Evolutionary conservation across 2,329 filamentous ascomycete species (phyloP), one percentile per base, ranked within the genome.

Genomic region (Colletotrichum horii): DNA sequence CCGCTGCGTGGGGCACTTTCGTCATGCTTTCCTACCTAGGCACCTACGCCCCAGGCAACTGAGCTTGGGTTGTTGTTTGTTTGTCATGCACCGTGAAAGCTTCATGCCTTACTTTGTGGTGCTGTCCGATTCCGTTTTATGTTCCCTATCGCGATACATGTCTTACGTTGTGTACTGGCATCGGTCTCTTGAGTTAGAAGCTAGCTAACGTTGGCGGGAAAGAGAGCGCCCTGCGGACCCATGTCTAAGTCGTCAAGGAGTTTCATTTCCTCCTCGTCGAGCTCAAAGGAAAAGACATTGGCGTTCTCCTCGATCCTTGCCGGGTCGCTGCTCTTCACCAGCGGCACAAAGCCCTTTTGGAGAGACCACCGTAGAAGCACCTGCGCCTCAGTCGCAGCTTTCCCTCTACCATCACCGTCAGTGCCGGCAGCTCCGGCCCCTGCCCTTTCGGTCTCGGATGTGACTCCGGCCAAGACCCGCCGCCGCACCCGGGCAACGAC

Each of bases 281-380:
- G 83, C 36, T 88, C 85, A 80, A 94, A 94, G 70, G 87, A 87
- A 81, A 89, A 94, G 0, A 94, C 87, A 70, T 92, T 84, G 1
- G 88, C 87, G 79, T 94, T 94, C 73, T 89, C 86, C 67, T 83
- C 86, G 77, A 94, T 94, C 14, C 92, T 87, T 12, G 88, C 88
- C 0, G 88, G 85, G 4, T 87, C 89, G 69, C 91, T 90, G 75
- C 92, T 93, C 86, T 94, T 94, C 24, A 93, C 92, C 72, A 94
- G 82, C 22, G 93, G 92, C 19, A 93, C 88, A 90, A 92, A 94
- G 12, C 87, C 89, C 84, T 94, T 95, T 80, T 95, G 93, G 80
- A 95, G 82, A 76, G 90, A 90, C 81, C 93, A 96, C 75, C 93
- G 88, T 22, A 96, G 87, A 77, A 96, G 84, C 7, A 95, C 85